phyloP scores from a whole-genome alignment of 2,329 filamentous ascomycete species.

The Colletotrichum tabaci region DNA sequence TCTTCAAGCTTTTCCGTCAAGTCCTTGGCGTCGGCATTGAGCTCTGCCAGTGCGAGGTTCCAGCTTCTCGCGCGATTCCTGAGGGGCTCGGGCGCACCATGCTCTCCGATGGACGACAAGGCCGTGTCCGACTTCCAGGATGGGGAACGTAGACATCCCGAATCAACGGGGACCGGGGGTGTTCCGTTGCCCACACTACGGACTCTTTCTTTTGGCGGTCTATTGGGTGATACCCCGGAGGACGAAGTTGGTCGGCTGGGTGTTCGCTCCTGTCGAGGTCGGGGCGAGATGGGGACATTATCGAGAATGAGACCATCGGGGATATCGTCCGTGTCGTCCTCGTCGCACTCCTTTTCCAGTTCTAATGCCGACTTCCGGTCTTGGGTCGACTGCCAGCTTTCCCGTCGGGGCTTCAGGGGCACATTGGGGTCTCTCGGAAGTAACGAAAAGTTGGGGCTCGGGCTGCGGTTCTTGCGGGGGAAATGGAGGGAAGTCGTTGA shows the following conservation, averaged over 20 bases:
- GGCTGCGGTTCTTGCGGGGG: conserved; percentile 62
- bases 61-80: conserved; percentile 79
- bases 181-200: conserved; percentile 76
- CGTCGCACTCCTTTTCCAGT: conserved; percentile 82
- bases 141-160: conserved; percentile 72
- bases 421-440: conserved; percentile 60
- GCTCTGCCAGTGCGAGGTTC: conserved; percentile 77
- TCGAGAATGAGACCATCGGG: conserved; percentile 85
- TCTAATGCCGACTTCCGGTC: conserved; percentile 78
- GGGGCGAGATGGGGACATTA: conserved; percentile 87
- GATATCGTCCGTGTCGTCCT: conserved; percentile 83
- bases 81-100: conserved; percentile 56
- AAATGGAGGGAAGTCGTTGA: conserved; percentile 57
- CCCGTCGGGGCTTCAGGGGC: conserved; percentile 63
- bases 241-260: conserved; percentile 67
- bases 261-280: conserved; percentile 69
- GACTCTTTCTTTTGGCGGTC: conserved; percentile 64
- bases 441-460: conserved; percentile 65
- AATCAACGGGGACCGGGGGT: conserved; percentile 70
- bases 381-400: conserved; percentile 79
- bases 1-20: conserved; percentile 87
- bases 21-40: conserved; percentile 81
- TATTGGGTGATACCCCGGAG: conserved; percentile 62
- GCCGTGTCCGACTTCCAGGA: conserved; percentile 65
- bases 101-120: conserved; percentile 48